Base-by-base conservation (phyloP, 2,329 filamentous ascomycete species). In the Aspergillus latus region DNA sequence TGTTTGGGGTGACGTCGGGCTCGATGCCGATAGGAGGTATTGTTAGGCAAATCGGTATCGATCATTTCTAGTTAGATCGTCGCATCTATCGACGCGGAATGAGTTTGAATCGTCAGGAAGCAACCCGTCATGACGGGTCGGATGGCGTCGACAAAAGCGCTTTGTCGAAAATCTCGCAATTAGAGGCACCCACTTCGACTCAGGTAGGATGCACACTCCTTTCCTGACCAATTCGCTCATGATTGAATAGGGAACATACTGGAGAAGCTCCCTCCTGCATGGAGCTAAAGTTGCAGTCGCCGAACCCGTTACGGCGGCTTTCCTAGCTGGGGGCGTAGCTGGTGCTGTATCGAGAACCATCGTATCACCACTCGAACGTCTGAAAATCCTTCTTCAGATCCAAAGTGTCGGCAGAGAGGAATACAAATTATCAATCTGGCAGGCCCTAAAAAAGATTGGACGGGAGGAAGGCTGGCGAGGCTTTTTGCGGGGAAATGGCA, bases 361-460 rank as follows among this genome's bases (percentile, higher is more conserved):
- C 47, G 94, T 99, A 4, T 97, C 93, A 13, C 94, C 94, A 2
- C 85, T 99, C 37, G 94, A 99, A 76, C 86, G 94, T 62, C 82
- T 99, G 57, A 97, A 99, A 79, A 99, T 99, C 66, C 81, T 99
- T n/a, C 92, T 97, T 73, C 94, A 99, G 73, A 84, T 99, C 29
- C 94, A 99, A 78, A 95, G 89, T 69, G 89, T 83, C 49, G 93
- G 92, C 15, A 86, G 92, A 68, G 89, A 90, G 66, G 93, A 96
- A 69, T 99, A 99, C 77, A 93, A 94, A 72, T 80, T 97, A 73
- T 94, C 92, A n/a, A 90, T 97, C 56, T 85, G 87, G 65, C 90
- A 95, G 76, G 94, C 91, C 3, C 80, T 99, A 62, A 83, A 79
- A 58, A 99, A 99, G 76, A 99, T 99, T 88, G 96, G 93, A 87